Evolutionary conservation across 495 filamentous ascomycete species (phyloP).

Genomic region (Aspergillus indologenus): DNA sequence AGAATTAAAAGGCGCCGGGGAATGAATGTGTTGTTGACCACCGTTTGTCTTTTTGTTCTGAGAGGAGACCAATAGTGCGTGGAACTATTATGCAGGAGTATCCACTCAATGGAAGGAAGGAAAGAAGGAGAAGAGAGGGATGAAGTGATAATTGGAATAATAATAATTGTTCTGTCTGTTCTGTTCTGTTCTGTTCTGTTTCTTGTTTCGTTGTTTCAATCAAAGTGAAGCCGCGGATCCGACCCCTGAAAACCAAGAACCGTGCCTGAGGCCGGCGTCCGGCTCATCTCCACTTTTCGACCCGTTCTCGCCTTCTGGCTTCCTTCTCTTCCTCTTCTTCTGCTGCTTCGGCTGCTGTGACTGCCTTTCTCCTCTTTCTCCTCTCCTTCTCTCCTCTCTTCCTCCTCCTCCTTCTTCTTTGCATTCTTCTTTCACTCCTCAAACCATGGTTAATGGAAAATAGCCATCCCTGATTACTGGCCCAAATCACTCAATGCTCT

Average conservation of each 20-base stretch:
- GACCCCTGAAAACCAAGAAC: constrained; percentile 21
- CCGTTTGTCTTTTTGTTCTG: not conserved
- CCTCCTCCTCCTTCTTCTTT: constrained; percentile 8
- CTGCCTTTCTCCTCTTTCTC: constrained; percentile 10
- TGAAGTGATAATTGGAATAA: not conserved
- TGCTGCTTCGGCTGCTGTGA: constrained; percentile 9
- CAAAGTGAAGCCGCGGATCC: constrained; percentile 22
- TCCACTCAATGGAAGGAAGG: not conserved
- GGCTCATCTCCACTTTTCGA: constrained; percentile 5
- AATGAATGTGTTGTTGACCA: not conserved
- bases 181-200: not conserved
- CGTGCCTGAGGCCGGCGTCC: constrained; percentile 18
- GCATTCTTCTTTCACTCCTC: constrained; percentile 2
- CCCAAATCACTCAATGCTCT: constrained; percentile 12
- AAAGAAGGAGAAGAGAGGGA: not conserved
- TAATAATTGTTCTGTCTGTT: not conserved
- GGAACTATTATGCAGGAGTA: constrained; percentile 6
- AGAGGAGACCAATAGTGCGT: constrained; percentile 11
- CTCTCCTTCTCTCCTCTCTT: constrained; percentile 2
- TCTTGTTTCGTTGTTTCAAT: constrained; percentile 1
- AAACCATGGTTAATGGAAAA: not conserved
- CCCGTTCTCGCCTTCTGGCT: constrained; percentile 13
- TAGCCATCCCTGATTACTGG: constrained; percentile 7
- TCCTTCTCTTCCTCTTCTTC: constrained; percentile 6
- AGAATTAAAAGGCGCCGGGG: not conserved